phyloP scores from a whole-genome alignment of 257 asterid genomes.

The Nicotiana attenuata region DNA sequence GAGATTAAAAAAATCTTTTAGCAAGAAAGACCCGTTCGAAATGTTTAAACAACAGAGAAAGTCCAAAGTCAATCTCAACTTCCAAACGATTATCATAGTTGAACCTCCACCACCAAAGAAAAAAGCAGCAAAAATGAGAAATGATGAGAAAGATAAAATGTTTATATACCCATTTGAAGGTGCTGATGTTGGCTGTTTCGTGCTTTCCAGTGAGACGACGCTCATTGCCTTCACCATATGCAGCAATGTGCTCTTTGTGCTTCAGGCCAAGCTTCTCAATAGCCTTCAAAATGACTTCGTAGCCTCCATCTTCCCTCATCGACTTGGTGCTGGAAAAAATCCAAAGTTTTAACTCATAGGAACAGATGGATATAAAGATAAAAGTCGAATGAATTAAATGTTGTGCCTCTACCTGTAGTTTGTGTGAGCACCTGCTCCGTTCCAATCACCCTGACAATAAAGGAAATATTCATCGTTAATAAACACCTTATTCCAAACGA shows the following conservation, averaged over 20 bases:
- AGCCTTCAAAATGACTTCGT: constrained; percentile 72
- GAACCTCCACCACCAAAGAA: background rate
- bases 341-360: background rate
- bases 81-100: no score
- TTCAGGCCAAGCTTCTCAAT: constrained; percentile 66
- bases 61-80: no score
- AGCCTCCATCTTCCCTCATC: constrained; percentile 81
- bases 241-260: constrained; percentile 93
- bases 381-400: background rate
- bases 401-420: constrained; percentile 61
- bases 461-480: background rate
- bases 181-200: constrained; percentile 70
- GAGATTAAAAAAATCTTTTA: no score
- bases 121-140: background rate
- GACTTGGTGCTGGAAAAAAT: constrained; percentile 59
- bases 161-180: constrained; percentile 69
- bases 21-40: no score
- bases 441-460: constrained; percentile 81
- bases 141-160: background rate
- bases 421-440: constrained; percentile 96
- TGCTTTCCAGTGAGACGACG: constrained; percentile 92
- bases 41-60: no score
- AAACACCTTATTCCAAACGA: background rate
- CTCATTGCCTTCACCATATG: constrained; percentile 91
- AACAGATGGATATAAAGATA: background rate